Conservation (phyloP, 257 asterid genomes). For the Solanum phureja region DNA sequence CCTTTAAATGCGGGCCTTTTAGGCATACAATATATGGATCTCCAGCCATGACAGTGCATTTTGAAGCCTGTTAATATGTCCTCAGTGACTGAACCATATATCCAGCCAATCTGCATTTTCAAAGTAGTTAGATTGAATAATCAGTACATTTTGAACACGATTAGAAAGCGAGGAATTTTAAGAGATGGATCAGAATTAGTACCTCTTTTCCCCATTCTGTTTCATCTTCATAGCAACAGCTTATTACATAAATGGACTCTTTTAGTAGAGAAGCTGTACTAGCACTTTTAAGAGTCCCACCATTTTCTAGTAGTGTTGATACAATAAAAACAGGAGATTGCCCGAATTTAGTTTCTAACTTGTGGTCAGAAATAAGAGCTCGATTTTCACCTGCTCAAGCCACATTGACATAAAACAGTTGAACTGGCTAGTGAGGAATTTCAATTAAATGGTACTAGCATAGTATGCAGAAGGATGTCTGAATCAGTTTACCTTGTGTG, state of each 20-base stretch:
- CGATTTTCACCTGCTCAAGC: constrained; percentile 7
- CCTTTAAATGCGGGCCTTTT: constrained; percentile 21
- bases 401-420: background rate
- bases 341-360: constrained; percentile 21
- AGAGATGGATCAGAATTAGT: background rate
- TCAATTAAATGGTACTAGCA: background rate
- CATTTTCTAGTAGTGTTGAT: constrained; percentile 17
- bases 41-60: constrained; percentile 38
- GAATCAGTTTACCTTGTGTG: background rate
- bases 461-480: background rate
- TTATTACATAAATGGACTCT: constrained; percentile 29
- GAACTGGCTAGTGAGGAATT: background rate
- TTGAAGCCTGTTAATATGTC: constrained; percentile 29
- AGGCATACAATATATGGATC: constrained; percentile 26
- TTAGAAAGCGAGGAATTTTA: background rate
- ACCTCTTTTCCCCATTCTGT: constrained; percentile 38
- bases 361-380: constrained; percentile 4
- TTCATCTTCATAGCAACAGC: constrained; percentile 32
- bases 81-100: constrained; percentile 32
- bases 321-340: constrained; percentile 21
- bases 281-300: constrained; percentile 8
- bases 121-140: background rate
- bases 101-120: constrained; percentile 23
- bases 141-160: background rate
- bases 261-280: constrained; percentile 16